These are phyloP conservation scores for Solanum acaule DNA, from an alignment of 257 asterid species.

Conservation along the genomic window DNA sequence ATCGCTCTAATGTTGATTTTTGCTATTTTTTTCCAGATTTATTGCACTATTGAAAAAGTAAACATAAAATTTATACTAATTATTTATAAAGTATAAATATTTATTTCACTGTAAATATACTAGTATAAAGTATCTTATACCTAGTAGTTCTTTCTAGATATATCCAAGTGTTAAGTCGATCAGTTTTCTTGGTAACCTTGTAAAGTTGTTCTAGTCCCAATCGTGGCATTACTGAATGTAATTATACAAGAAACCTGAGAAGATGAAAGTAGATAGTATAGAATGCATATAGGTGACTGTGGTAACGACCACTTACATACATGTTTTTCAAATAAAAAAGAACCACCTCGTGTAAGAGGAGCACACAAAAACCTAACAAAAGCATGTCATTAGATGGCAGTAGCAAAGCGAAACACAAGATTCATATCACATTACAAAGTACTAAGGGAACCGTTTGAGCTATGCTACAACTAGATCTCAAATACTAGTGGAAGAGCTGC, in stretches of 20 bases:
- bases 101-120: neutral
- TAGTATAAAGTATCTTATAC: neutral
- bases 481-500: neutral
- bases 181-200: neutral
- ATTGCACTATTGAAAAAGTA: neutral
- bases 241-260: neutral
- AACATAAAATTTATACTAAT: neutral
- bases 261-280: neutral
- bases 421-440: neutral
- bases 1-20: neutral
- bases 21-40: neutral
- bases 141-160: slow-evolving; percentile 25
- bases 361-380: neutral
- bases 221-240: neutral
- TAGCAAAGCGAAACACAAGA: neutral
- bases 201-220: neutral
- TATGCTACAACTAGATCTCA: neutral
- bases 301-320: neutral
- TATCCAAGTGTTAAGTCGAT: neutral
- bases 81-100: neutral
- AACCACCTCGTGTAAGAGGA: neutral
- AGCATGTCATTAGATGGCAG: neutral
- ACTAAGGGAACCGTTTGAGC: neutral
- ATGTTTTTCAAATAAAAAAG: neutral
- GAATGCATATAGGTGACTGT: neutral